These are phyloP conservation scores for Geotrichum candidum DNA, from an alignment of 1,139 yeast species.

Conservation along the genomic window DNA sequence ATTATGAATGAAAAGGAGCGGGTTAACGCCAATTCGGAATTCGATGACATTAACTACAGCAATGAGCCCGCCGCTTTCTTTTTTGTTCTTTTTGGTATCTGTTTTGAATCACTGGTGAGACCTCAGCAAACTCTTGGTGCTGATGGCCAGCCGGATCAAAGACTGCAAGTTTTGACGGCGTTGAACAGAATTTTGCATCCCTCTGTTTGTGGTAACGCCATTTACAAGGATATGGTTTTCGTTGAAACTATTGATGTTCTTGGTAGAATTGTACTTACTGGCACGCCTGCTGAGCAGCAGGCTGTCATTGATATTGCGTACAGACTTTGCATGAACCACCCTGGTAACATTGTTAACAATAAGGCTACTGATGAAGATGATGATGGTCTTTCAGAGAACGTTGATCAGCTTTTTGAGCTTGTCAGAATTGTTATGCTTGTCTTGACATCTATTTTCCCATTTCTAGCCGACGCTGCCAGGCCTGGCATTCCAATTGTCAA, in stretches of 20 bases:
- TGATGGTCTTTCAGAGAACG: conserved; percentile 47
- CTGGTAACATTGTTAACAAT: conserved; percentile 26
- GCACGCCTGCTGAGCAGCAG: conserved; percentile 48
- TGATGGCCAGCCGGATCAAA: conserved; percentile 24
- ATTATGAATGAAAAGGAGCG: conserved; percentile 38
- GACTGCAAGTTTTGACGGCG: conserved; percentile 46
- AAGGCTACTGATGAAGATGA: conserved; percentile 30
- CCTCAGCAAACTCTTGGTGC: conserved; percentile 25
- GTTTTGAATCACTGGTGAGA: conserved; percentile 66
- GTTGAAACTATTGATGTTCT: conserved; percentile 70
- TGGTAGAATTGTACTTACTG: conserved; percentile 64
- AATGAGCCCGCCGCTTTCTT: conserved; percentile 69
- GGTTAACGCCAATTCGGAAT: conserved; percentile 21
- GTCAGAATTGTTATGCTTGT: conserved; percentile 67
- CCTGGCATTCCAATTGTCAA: conserved; percentile 26
- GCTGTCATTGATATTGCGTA: conserved; percentile 53
- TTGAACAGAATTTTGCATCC: conserved; percentile 54
- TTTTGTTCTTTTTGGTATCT: conserved; percentile 76
- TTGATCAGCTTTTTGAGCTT: conserved; percentile 77
- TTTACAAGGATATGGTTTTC: conserved; percentile 65
- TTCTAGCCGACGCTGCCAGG: conserved; percentile 40
- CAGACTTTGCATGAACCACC: conserved; percentile 40
- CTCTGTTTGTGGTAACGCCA: conserved; percentile 50
- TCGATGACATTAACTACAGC: conserved; percentile 29
- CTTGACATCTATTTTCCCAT: conserved; percentile 54